A percentile compares a stretch with the other conserved stretches of the same genome.
Evolutionary conservation across 2,329 filamentous ascomycete genomes (phyloP).

Genomic region (Fusarium mexicanum): DNA sequence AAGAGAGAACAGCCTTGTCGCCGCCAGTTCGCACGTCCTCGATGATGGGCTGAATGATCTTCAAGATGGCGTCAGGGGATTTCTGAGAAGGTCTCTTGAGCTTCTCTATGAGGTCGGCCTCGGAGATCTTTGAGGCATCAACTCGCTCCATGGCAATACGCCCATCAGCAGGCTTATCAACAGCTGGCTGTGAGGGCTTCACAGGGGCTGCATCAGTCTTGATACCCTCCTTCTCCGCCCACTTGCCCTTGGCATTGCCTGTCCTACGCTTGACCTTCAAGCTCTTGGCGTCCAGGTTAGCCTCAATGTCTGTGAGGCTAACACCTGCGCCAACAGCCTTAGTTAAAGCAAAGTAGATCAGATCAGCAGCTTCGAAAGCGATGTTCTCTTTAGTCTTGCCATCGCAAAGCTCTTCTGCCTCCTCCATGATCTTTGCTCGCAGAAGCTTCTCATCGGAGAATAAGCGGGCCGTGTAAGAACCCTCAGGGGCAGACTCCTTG

Average conservation of each 20-base stretch:
- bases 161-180: conserved; percentile 51
- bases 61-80: conserved; percentile 92
- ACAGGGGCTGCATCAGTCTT: conserved; percentile 51
- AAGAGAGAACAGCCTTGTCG: conserved; percentile 87
- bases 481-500: conserved; percentile 82
- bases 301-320: conserved; percentile 87
- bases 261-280: conserved; percentile 93
- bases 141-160: conserved; percentile 87
- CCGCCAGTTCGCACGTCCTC: conserved; percentile 84
- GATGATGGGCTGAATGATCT: conserved; percentile 91
- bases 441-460: conserved; percentile 93
- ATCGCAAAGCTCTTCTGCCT: conserved; percentile 93
- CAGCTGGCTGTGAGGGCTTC: conserved; percentile 45
- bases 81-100: conserved; percentile 92
- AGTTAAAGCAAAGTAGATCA: conserved; percentile 95
- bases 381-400: conserved; percentile 84
- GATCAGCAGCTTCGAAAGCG: conserved; percentile 92
- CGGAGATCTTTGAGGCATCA: conserved; percentile 71
- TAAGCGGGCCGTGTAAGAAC: conserved; percentile 92
- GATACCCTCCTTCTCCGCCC: conserved; percentile 85
- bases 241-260: conserved; percentile 94
- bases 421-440: conserved; percentile 97
- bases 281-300: conserved; percentile 92
- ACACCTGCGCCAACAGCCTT: conserved; percentile 89
- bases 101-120: conserved; percentile 74